Evolutionary conservation across 2,329 filamentous ascomycete genomes (phyloP).

Genomic region (Fusarium protoensiforme): DNA sequence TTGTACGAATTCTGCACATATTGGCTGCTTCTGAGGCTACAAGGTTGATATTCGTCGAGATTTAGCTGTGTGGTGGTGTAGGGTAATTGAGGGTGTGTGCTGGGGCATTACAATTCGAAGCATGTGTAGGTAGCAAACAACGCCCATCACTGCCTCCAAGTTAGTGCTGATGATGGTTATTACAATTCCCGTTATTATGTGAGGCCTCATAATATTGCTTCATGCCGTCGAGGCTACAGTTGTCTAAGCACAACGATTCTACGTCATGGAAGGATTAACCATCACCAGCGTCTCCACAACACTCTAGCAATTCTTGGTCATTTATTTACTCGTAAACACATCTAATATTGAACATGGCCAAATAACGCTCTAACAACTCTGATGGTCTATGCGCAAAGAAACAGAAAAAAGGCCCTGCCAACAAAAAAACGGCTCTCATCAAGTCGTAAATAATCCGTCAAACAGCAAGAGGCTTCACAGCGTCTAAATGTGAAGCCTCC

Average conservation of each 20-base stretch:
- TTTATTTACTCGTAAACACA: background rate
- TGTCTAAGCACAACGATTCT: too few species aligned
- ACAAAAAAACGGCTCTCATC: conserved; percentile 10
- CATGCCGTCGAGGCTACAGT: too few species aligned
- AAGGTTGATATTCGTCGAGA: background rate
- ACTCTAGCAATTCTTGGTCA: background rate
- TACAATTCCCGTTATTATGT: background rate
- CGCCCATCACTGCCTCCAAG: background rate
- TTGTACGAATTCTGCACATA: background rate
- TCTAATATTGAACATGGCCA: conserved; percentile 4
- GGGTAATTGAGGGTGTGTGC: background rate
- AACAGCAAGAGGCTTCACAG: background rate
- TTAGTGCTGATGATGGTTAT: background rate
- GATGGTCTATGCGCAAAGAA: conserved; percentile 4
- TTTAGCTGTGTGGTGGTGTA: background rate
- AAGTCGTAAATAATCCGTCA: conserved; percentile 17
- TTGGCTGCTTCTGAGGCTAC: background rate
- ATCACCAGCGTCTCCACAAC: background rate
- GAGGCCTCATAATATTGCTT: background rate
- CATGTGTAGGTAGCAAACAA: background rate
- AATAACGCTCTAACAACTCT: background rate
- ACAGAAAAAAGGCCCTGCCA: conserved; percentile 2
- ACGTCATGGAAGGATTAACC: too few species aligned
- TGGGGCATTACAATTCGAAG: background rate
- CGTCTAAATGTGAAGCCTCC: background rate